phyloP scores from a whole-genome alignment of 768 basidiomycete genomes.

The Mycena albidolilacea region DNA sequence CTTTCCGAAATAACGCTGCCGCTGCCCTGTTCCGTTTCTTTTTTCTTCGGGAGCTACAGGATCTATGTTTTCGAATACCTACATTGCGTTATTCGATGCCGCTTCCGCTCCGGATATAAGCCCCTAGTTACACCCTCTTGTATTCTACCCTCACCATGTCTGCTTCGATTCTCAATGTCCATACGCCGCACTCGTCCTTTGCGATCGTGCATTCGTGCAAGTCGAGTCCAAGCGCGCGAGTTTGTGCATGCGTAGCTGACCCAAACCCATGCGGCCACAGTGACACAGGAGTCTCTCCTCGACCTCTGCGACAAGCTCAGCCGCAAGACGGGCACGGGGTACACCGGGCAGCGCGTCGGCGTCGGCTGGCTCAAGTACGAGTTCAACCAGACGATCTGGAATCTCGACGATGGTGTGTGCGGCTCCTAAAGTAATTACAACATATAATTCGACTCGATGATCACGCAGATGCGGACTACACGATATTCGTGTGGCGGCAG shows the following conservation, averaged over 20 bases:
- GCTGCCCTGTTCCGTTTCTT: not conserved
- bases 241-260: not conserved
- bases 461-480: conserved; percentile 82
- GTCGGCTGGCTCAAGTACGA: conserved; percentile 92
- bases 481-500: conserved; percentile 86
- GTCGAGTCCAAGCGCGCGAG: conserved; percentile 43
- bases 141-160: conserved; percentile 28
- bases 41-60: conserved; percentile 4
- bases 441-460: not conserved
- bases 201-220: conserved; percentile 82
- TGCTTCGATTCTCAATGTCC: conserved; percentile 74
- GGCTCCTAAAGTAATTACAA: not conserved
- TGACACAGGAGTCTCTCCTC: conserved; percentile 76
- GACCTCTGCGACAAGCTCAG: conserved; percentile 81
- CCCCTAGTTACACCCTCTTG: conserved; percentile 25
- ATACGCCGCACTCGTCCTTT: conserved; percentile 83
- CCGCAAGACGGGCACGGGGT: conserved; percentile 72
- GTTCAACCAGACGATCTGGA: conserved; percentile 85
- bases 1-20: conserved; percentile 78
- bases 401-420: conserved; percentile 86
- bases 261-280: conserved; percentile 51
- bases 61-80: conserved; percentile 16
- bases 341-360: conserved; percentile 73
- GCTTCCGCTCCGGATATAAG: not conserved
- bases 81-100: conserved; percentile 7